A percentile compares a stretch with the other conserved stretches of the same genome.
Conservation (phyloP, 805 yeast species). For the Cyberlindnera maclurae region DNA sequence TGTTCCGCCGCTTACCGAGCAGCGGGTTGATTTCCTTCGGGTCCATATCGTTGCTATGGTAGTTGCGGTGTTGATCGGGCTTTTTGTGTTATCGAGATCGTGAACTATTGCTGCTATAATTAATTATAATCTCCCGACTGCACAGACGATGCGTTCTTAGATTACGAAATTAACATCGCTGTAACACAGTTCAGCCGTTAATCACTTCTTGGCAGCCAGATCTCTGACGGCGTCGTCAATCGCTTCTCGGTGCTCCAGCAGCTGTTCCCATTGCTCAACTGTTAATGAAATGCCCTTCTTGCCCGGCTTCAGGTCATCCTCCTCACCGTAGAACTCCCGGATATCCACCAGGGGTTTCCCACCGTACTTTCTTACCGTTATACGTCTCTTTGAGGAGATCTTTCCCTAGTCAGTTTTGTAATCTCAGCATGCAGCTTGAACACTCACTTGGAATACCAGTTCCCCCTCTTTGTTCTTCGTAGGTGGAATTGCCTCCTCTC, state of each 20-base stretch:
- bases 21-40: constrained; percentile 1
- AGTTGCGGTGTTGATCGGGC: constrained; percentile 5
- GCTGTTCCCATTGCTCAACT: constrained; percentile 44
- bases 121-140: too few relatives aligned
- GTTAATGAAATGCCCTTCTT: constrained; percentile 66
- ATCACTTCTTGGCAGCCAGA: constrained; percentile 11
- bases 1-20: constrained; percentile 1
- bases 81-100: too few relatives aligned
- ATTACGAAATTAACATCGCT: too few relatives aligned
- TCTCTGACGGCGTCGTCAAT: constrained; percentile 44
- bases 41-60: constrained; percentile 1
- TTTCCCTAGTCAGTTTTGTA: constrained; percentile 18
- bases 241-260: constrained; percentile 39
- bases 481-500: not conserved
- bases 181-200: too few relatives aligned
- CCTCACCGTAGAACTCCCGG: constrained; percentile 69
- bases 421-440: not conserved
- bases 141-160: too few relatives aligned
- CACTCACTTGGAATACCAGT: constrained; percentile 10
- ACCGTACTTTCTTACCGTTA: constrained; percentile 67
- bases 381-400: constrained; percentile 57
- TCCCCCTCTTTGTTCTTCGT: constrained; percentile 7
- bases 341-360: constrained; percentile 67
- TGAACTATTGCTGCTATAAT: too few relatives aligned
- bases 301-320: constrained; percentile 69